Conservation (phyloP, 2,329 filamentous ascomycete genomes). For the Corynespora cassiicola region DNA sequence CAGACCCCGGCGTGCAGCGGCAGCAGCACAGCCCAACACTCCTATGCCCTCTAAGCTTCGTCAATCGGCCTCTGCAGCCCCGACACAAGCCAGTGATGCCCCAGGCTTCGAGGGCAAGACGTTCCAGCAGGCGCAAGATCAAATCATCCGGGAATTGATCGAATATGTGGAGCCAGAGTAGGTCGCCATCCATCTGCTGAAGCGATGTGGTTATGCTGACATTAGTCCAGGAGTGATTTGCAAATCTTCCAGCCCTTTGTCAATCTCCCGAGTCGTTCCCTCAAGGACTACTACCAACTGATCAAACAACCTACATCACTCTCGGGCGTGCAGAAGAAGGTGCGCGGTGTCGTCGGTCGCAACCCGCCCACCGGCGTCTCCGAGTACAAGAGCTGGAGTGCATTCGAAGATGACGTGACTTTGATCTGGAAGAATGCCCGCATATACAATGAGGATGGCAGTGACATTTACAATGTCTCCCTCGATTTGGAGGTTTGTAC, state of each 20-base stretch:
- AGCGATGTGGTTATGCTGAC: constrained; percentile 11
- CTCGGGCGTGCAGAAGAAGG: constrained; percentile 76
- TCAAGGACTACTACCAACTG: constrained; percentile 86
- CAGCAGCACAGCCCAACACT: constrained; percentile 32
- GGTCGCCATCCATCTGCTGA: constrained; percentile 4
- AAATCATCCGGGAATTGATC: constrained; percentile 78
- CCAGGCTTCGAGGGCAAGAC: constrained; percentile 72
- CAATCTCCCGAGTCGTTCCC: constrained; percentile 74
- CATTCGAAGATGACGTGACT: constrained; percentile 79
- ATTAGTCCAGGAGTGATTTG: constrained; percentile 57
- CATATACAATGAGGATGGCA: constrained; percentile 91
- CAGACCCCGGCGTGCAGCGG: constrained; percentile 40
- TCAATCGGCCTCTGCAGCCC: constrained; percentile 32
- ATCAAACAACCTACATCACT: constrained; percentile 84
- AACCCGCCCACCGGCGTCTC: constrained; percentile 65
- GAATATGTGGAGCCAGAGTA: constrained; percentile 64
- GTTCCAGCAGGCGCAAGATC: constrained; percentile 87
- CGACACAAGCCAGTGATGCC: constrained; percentile 25
- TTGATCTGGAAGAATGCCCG: constrained; percentile 88
- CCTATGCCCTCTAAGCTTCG: constrained; percentile 41
- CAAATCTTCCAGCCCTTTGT: constrained; percentile 78
- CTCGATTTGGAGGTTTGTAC: constrained; percentile 74
- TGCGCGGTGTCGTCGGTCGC: constrained; percentile 75
- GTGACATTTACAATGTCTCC: constrained; percentile 79
- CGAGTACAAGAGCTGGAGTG: constrained; percentile 82